A percentile compares a stretch with the other conserved stretches of the same genome.
Evolutionary conservation across 2,329 filamentous ascomycete species (phyloP).

Genomic region (Scytalidium lignicola): DNA sequence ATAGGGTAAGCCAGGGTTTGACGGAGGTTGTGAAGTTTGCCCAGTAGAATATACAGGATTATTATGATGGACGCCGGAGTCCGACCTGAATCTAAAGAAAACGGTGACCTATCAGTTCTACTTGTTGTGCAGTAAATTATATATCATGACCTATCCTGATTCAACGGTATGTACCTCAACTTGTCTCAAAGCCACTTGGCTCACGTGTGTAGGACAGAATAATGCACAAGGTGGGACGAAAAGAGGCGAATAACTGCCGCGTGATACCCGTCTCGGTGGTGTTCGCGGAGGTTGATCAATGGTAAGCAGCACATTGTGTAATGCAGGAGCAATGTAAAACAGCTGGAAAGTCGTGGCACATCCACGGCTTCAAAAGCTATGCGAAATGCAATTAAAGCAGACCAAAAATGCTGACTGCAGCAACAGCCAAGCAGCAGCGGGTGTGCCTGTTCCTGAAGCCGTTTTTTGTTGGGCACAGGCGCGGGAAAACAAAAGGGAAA

Average conservation of each 20-base stretch:
- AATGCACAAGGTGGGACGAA: background rate
- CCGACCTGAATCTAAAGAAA: constrained; percentile 26
- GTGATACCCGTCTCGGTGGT: background rate
- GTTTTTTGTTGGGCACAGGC: background rate
- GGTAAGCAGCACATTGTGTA: background rate
- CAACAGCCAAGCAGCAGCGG: background rate
- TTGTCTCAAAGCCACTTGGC: background rate
- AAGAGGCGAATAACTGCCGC: background rate
- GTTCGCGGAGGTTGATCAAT: background rate
- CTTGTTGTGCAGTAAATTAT: too few species aligned
- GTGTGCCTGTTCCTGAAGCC: background rate
- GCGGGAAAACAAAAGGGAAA: background rate
- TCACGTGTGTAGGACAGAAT: background rate
- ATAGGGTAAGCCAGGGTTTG: constrained; percentile 18
- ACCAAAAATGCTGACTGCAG: background rate
- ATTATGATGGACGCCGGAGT: constrained; percentile 26
- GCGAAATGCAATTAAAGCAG: background rate
- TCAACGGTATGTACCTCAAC: background rate
- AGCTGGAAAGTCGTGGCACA: background rate
- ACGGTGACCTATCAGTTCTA: constrained; percentile 26
- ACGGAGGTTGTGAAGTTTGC: constrained; percentile 23
- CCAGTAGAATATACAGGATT: constrained; percentile 27
- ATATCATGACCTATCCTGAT: too few species aligned
- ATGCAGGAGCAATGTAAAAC: background rate
- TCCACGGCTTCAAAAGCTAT: background rate